Percentiles rank a stretch among this genome's conserved stretches.
These are phyloP conservation scores for Vanrija humicola DNA, from an alignment of 1,284 basidiomycete species.

Conservation along the genomic window DNA sequence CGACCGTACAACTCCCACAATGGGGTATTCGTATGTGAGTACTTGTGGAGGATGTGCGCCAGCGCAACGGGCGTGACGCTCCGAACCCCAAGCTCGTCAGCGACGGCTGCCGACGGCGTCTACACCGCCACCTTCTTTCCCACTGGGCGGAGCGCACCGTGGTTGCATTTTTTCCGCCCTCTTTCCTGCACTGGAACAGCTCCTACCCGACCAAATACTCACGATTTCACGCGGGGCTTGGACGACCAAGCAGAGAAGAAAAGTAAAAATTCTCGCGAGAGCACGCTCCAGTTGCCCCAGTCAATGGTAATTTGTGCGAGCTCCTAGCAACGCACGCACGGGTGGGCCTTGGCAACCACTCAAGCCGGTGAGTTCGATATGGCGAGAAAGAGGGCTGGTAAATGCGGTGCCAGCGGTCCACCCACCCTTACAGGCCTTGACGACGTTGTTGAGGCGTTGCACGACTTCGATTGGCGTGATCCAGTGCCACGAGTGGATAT, in stretches of 20 bases:
- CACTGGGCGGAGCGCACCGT: constrained; percentile 15
- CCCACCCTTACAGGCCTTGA: constrained; percentile 43
- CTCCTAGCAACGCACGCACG: constrained; percentile 54
- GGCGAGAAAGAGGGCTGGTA: constrained; percentile 47
- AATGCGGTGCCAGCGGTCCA: too few relatives aligned
- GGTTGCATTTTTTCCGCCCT: constrained; percentile 33
- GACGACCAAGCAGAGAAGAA: constrained; percentile 61
- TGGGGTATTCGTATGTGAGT: constrained; percentile 35
- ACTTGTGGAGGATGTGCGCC: constrained; percentile 11
- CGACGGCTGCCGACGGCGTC: constrained; percentile 41
- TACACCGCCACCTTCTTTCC: constrained; percentile 25
- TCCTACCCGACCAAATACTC: constrained; percentile 49
- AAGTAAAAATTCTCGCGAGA: constrained; percentile 54
- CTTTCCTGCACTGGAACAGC: constrained; percentile 45
- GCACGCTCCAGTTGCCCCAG: constrained; percentile 57
- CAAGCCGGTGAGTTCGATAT: constrained; percentile 56
- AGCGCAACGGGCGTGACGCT: constrained; percentile 29
- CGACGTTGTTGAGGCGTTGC: constrained; percentile 47
- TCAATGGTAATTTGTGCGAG: constrained; percentile 59
- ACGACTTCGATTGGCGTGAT: constrained; percentile 49
- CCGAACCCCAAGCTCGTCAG: constrained; percentile 47
- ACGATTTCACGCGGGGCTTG: constrained; percentile 51
- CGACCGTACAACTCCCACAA: constrained; percentile 46
- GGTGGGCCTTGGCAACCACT: constrained; percentile 56
- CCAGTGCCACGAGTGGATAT: constrained; percentile 51